Conservation (phyloP, 371 early-diverging fungal species). For the Mucor sp. region DNA sequence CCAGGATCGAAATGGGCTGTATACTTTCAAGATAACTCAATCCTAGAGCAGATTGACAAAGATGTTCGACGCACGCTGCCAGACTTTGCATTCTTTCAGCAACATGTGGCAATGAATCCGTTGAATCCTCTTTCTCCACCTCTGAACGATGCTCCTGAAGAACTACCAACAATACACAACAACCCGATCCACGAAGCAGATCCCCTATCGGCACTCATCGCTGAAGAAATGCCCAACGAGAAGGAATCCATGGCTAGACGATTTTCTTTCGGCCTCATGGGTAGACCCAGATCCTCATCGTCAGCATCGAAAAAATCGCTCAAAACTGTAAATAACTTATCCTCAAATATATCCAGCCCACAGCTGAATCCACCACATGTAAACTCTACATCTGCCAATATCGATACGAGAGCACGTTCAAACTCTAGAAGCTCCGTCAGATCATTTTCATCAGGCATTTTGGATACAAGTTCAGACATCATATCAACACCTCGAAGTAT, state of each 20-base stretch:
- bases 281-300: conserved; percentile 47
- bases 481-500: conserved; percentile 42
- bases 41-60: conserved; percentile 82
- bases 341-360: background rate
- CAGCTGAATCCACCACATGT: background rate
- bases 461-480: conserved; percentile 26
- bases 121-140: conserved; percentile 55
- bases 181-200: conserved; percentile 7
- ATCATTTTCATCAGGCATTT: conserved; percentile 39
- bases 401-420: conserved; percentile 30
- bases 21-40: conserved; percentile 61
- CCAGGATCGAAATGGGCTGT: conserved; percentile 54
- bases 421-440: conserved; percentile 47
- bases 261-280: conserved; percentile 47
- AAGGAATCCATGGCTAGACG: conserved; percentile 29
- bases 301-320: conserved; percentile 43
- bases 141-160: background rate
- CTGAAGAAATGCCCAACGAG: conserved; percentile 9
- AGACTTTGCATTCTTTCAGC: conserved; percentile 83
- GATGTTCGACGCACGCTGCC: conserved; percentile 83
- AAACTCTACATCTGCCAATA: background rate
- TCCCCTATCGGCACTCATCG: conserved; percentile 4
- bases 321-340: conserved; percentile 12
- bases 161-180: background rate
- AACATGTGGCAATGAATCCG: conserved; percentile 55